A percentile compares a stretch with the other conserved stretches of the same genome.
Conservation (phyloP, 305 asterid genomes). For the Fraxinus greggii region DNA sequence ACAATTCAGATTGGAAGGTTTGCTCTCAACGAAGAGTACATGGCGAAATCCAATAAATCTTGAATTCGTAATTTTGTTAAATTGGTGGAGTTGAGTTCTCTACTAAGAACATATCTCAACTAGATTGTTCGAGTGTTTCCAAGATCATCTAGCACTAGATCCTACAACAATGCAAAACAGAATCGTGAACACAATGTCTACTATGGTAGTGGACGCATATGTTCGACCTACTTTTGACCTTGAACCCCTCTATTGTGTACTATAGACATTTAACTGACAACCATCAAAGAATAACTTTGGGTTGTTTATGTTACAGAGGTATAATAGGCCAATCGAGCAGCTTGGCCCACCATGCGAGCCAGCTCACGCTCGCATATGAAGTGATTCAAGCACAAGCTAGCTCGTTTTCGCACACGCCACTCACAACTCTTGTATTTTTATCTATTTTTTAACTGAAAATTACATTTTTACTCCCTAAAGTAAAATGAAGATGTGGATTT, state of each 20-base stretch:
- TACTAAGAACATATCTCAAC: background rate
- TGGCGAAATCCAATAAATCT: background rate
- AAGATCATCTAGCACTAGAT: no score
- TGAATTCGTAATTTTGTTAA: background rate
- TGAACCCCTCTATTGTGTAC: background rate
- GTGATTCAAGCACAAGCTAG: background rate
- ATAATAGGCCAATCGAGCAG: background rate
- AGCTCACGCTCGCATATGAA: background rate
- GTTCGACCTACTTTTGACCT: background rate
- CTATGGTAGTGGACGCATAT: background rate
- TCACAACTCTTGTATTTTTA: no score
- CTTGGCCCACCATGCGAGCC: background rate
- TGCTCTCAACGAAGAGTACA: background rate
- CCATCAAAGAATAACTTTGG: background rate
- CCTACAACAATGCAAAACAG: background rate
- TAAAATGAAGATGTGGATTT: background rate
- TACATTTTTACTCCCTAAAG: background rate
- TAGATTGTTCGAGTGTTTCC: no score
- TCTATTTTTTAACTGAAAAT: background rate
- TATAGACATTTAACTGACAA: background rate
- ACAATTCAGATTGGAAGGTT: no score
- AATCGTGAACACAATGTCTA: no score
- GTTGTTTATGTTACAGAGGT: background rate
- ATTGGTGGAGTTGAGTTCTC: background rate
- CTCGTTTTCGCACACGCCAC: background rate